Base-by-base conservation (phyloP, 805 yeast species). In the Candida ponderosae region DNA sequence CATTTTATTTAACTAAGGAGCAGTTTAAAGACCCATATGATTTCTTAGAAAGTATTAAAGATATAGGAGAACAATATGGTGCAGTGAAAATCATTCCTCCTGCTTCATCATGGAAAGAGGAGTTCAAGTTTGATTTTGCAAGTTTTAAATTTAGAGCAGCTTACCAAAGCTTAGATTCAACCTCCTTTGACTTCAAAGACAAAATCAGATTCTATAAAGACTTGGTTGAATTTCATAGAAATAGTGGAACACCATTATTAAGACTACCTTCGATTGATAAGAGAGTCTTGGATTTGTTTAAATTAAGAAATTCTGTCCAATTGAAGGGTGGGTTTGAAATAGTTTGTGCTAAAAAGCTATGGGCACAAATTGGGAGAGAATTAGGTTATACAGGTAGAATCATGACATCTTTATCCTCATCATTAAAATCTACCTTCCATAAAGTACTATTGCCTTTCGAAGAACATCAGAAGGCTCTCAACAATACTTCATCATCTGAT, bases 331-430 rank as follows among this genome's bases (percentile, higher is more conserved):
- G 94, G 0, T 78, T 67, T 51, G 65, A 66, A 10, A 65, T 59
- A 10, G 88, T 85, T n/a, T 72, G 81, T 33, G 57, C 68, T 38
- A 71, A 70, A 39, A 81, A 82, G 49, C 63, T 75, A 33, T 86
- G 95, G 96, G 87, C 87, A 1, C 87, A 82, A 50, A 72, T 86
- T 9, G 90, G 90, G 13, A 66, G 88, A 38, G 95, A 84, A 47
- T 60, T 86, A 35, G 94, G 95, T 0, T 82, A 79, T 53, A 70
- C 76, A 24, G 87, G 86, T 2, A 71, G 76, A 46, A 76, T 79
- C 36, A 78, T 80, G 73, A 78, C 84, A 24, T 79, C 87, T 11
- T 56, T 82, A 32, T 77, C 86, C 13, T 72, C 87, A 14, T 72
- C 87, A 1, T 60, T 83, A 42, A 75, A 80, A 49, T 57, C 74